Percentiles rank a stretch among this genome's conserved stretches.
phyloP scores from a whole-genome alignment of 768 basidiomycete genomes.

The Pisolithus microcarpus region DNA sequence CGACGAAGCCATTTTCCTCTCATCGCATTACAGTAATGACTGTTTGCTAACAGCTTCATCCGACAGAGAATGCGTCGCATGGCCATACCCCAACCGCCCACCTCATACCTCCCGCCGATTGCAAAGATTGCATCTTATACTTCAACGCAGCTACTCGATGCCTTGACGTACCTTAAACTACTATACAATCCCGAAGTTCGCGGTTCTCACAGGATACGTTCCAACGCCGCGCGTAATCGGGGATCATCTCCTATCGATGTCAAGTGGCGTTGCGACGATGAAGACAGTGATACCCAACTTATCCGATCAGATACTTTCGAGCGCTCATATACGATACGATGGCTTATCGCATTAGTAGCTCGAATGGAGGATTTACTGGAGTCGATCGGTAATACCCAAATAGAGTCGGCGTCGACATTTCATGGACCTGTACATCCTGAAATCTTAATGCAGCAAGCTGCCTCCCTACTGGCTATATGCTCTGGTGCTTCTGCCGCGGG shows the following conservation, averaged over 20 bases:
- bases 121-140: slow-evolving; percentile 32
- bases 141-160: slow-evolving; percentile 33
- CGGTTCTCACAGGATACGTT: slow-evolving; percentile 41
- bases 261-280: neutral
- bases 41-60: too few relatives aligned
- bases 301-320: slow-evolving; percentile 61
- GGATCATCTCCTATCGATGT: neutral
- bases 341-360: slow-evolving; percentile 63
- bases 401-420: neutral
- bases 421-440: slow-evolving; percentile 20
- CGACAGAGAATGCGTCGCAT: neutral
- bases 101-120: slow-evolving; percentile 48
- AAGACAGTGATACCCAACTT: slow-evolving; percentile 15
- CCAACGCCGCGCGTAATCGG: neutral
- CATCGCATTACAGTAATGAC: too few relatives aligned
- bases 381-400: neutral
- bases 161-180: slow-evolving; percentile 42
- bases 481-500: slow-evolving; percentile 62
- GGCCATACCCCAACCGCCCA: slow-evolving; percentile 32
- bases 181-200: slow-evolving; percentile 60
- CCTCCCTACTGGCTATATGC: slow-evolving; percentile 56
- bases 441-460: slow-evolving; percentile 43
- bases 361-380: slow-evolving; percentile 17
- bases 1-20: too few relatives aligned
- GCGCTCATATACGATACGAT: slow-evolving; percentile 58